These are phyloP conservation scores for Penicillium sp. DNA, from an alignment of 2,329 filamentous ascomycete genomes.

Conservation along the genomic window DNA sequence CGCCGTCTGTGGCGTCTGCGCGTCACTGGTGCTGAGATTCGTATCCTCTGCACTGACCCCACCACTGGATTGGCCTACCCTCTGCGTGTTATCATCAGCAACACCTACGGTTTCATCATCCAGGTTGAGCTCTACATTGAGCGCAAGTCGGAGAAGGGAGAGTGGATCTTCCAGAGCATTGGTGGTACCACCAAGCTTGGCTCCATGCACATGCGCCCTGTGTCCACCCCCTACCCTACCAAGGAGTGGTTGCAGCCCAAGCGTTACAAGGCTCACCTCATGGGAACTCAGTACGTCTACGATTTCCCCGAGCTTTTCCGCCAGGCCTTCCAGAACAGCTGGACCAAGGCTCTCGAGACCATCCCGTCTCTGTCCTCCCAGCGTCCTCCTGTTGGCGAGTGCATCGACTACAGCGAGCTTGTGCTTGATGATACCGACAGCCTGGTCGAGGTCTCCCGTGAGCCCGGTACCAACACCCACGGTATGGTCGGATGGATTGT, in stretches of 20 bases:
- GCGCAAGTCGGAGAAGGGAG: conserved; percentile 95
- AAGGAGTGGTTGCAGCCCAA: conserved; percentile 99
- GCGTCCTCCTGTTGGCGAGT: conserved; percentile 82
- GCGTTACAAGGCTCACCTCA: conserved; percentile 98
- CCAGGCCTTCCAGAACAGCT: conserved; percentile 95
- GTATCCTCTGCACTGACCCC: conserved; percentile 94
- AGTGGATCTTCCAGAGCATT: conserved; percentile 98
- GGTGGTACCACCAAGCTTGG: conserved; percentile 93
- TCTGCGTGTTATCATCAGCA: conserved; percentile 93
- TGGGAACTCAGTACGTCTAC: conserved; percentile 99
- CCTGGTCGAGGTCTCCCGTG: conserved; percentile 87
- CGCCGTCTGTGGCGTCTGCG: conserved; percentile 93
- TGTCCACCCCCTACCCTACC: conserved; percentile 89
- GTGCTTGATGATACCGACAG: conserved; percentile 93
- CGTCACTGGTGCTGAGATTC: conserved; percentile 95
- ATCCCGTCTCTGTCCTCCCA: conserved; percentile 73
- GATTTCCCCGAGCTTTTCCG: conserved; percentile 99
- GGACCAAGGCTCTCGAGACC: conserved; percentile 73
- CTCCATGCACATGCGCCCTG: conserved; percentile 87
- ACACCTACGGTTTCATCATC: conserved; percentile 97
- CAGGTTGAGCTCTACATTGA: conserved; percentile 97
- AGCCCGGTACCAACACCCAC: conserved; percentile 91
- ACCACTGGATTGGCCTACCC: conserved; percentile 81
- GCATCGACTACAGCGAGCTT: conserved; percentile 90
- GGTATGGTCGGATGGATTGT: conserved; percentile 99